Conservation (phyloP, 2,329 filamentous ascomycete genomes). For the Blastomyces silverae region DNA sequence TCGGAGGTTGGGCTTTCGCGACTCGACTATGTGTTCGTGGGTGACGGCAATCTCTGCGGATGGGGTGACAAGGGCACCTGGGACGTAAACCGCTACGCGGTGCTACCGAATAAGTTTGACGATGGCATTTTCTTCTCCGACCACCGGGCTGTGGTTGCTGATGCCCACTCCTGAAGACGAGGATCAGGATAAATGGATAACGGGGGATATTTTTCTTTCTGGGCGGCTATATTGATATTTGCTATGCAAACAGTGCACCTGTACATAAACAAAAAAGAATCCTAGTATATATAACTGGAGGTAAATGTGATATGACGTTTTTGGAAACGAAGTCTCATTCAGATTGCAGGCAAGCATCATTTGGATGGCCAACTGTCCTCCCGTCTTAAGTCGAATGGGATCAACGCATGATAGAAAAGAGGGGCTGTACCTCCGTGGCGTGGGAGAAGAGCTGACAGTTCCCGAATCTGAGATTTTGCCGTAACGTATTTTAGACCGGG, state of each 20-base stretch:
- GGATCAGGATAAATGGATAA: neutral
- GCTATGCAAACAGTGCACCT: neutral
- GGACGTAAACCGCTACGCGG: slow-evolving; percentile 45
- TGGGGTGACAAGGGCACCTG: slow-evolving; percentile 28
- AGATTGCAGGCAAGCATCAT: neutral
- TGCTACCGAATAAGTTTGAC: slow-evolving; percentile 50
- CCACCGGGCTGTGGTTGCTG: slow-evolving; percentile 52
- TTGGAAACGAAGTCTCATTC: neutral
- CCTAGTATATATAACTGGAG: neutral
- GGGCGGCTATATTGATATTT: neutral
- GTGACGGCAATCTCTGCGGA: slow-evolving; percentile 21
- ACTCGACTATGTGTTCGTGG: slow-evolving; percentile 51
- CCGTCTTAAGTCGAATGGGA: slow-evolving; percentile 44
- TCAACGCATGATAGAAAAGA: neutral
- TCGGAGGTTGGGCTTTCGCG: slow-evolving; percentile 36
- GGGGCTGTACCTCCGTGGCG: too few species aligned
- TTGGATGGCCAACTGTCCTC: slow-evolving; percentile 26
- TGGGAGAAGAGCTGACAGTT: too few species aligned
- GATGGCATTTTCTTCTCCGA: slow-evolving; percentile 51
- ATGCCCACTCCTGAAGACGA: slow-evolving; percentile 28
- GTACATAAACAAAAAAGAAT: neutral
- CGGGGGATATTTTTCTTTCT: neutral
- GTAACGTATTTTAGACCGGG: too few species aligned
- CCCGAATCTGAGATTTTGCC: too few species aligned
- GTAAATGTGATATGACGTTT: neutral